Evolutionary conservation across 2,329 filamentous ascomycete genomes (phyloP).

Genomic region (Cryphonectria naterciae): DNA sequence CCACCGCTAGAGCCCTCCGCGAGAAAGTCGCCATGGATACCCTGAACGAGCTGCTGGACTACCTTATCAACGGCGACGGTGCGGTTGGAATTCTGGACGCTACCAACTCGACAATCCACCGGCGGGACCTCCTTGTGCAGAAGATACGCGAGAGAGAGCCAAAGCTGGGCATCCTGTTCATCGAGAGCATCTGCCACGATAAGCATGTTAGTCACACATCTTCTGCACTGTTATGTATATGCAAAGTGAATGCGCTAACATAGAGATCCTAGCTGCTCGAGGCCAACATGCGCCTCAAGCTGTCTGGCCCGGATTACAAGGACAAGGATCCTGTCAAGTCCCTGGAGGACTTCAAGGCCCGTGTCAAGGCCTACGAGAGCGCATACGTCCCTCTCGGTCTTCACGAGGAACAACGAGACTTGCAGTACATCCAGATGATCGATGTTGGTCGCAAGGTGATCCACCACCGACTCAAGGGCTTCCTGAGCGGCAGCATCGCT

Average conservation of each 20-base stretch:
- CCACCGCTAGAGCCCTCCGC: conserved; percentile 77
- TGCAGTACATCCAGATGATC: conserved; percentile 97
- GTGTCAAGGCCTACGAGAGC: conserved; percentile 90
- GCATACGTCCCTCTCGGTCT: conserved; percentile 89
- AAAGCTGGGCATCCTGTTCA: conserved; percentile 87
- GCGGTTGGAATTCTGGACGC: conserved; percentile 95
- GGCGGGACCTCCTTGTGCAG: conserved; percentile 81
- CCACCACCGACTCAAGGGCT: conserved; percentile 87
- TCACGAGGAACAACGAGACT: conserved; percentile 85
- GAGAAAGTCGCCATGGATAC: conserved; percentile 94
- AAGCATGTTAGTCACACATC: conserved; percentile 53
- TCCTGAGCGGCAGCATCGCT: conserved; percentile 88
- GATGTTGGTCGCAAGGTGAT: conserved; percentile 95
- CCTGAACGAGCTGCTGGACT: conserved; percentile 88
- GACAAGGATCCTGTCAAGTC: conserved; percentile 88
- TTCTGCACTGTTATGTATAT: background rate
- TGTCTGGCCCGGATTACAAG: conserved; percentile 94
- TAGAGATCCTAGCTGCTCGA: conserved; percentile 67
- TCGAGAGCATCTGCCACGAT: conserved; percentile 92
- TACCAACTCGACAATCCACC: conserved; percentile 91
- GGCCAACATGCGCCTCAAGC: conserved; percentile 95
- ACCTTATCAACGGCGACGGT: conserved; percentile 79
- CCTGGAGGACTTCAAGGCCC: conserved; percentile 87
- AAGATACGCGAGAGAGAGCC: conserved; percentile 83
- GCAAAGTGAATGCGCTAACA: conserved; percentile 19